Evolutionary conservation across 176 grass and related monocot species (phyloP).

Genomic region (Puccinellia tenuiflora): DNA sequence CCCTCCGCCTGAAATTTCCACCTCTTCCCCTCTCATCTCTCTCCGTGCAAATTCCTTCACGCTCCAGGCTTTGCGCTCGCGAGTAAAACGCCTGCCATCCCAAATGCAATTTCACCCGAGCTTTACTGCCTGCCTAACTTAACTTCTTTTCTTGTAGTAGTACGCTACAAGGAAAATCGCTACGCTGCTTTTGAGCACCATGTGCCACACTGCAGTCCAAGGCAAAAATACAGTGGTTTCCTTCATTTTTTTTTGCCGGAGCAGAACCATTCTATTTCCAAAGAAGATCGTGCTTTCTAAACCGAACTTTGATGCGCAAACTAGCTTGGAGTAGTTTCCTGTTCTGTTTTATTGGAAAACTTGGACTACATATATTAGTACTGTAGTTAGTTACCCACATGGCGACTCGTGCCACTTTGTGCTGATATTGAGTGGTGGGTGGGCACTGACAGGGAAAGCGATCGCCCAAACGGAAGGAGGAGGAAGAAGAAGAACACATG

Average conservation of each 20-base stretch:
- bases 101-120: constrained; percentile 2
- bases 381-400: too few species aligned
- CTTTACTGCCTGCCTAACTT: not conserved
- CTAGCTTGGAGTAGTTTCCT: too few species aligned
- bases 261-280: too few species aligned
- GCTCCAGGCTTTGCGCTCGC: not conserved
- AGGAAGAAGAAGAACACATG: constrained; percentile 13
- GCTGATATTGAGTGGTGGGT: not conserved
- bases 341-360: too few species aligned
- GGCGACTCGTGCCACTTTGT: too few species aligned
- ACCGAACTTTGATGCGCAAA: too few species aligned
- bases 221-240: too few species aligned
- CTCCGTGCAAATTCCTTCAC: too few species aligned
- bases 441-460: not conserved
- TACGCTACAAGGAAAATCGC: not conserved
- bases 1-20: not conserved
- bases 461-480: not conserved
- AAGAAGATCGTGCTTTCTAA: too few species aligned
- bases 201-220: not conserved
- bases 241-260: too few species aligned
- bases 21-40: too few species aligned
- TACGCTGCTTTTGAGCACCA: not conserved
- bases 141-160: not conserved
- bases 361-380: too few species aligned
- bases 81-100: constrained; percentile 1